Conservation (phyloP, 2,329 filamentous ascomycete genomes). For the Claviceps paspali region DNA sequence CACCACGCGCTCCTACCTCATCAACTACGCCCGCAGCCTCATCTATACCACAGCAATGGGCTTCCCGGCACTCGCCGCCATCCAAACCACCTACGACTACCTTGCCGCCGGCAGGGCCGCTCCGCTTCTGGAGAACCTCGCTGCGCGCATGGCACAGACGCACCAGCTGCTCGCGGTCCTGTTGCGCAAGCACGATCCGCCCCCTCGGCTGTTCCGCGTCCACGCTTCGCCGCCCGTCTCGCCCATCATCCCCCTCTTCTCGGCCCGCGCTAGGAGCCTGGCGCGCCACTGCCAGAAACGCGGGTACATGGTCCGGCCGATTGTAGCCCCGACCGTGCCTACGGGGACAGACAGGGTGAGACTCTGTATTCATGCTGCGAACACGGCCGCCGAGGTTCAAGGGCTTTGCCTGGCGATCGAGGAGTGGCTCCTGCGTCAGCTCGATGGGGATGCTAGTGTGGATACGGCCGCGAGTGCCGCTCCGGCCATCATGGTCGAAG, state of each 20-base stretch:
- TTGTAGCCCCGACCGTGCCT: constrained; percentile 55
- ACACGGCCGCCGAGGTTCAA: constrained; percentile 41
- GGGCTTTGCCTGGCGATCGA: constrained; percentile 32
- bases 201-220: constrained; percentile 18
- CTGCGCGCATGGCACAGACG: constrained; percentile 22
- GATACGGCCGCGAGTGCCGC: too few relatives aligned
- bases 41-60: constrained; percentile 10
- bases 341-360: constrained; percentile 46
- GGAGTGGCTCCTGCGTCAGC: constrained; percentile 25
- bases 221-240: constrained; percentile 28
- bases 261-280: constrained; percentile 38
- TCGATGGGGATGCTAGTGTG: background rate
- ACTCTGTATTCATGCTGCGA: constrained; percentile 53
- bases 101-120: constrained; percentile 35
- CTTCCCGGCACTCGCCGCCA: constrained; percentile 21
- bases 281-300: constrained; percentile 42
- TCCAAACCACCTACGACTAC: constrained; percentile 41
- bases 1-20: constrained; percentile 8
- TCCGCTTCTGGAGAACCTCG: constrained; percentile 15
- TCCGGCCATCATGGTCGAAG: too few relatives aligned
- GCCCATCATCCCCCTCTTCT: constrained; percentile 50
- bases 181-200: constrained; percentile 7
- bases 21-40: constrained; percentile 9
- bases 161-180: constrained; percentile 29
- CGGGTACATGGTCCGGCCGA: constrained; percentile 47